Evolutionary conservation across 768 basidiomycete species (phyloP).

Genomic region (Termitomyces sp.): DNA sequence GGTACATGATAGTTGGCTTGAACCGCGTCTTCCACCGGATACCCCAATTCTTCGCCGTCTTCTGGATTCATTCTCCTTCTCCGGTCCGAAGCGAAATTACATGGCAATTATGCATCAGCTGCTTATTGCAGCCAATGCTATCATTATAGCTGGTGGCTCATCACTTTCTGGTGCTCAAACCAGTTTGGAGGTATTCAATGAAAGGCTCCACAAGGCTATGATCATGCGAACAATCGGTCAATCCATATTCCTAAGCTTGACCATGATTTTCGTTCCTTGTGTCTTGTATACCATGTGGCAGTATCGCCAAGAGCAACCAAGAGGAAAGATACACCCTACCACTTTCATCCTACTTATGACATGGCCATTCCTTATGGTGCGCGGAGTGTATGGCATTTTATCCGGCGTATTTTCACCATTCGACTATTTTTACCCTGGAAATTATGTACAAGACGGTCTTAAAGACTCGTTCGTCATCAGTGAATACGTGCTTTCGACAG

Average conservation of each 20-base stretch:
- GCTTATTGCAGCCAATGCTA: constrained; percentile 25
- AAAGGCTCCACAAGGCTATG: constrained; percentile 19
- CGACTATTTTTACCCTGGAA: constrained; percentile 20
- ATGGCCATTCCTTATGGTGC: constrained; percentile 28
- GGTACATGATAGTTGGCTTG: constrained; percentile 27
- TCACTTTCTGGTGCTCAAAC: constrained; percentile 22
- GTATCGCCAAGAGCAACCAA: constrained; percentile 13
- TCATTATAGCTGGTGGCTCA: constrained; percentile 29
- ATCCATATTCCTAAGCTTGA: constrained; percentile 27
- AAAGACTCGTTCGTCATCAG: constrained; percentile 19
- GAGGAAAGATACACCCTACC: constrained; percentile 21
- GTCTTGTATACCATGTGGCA: constrained; percentile 23
- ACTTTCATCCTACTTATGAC: constrained; percentile 21
- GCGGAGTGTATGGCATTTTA: constrained; percentile 28
- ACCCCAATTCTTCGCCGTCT: constrained; percentile 15
- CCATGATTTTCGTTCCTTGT: constrained; percentile 18
- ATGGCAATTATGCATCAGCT: constrained; percentile 27
- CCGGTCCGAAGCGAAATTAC: constrained; percentile 17
- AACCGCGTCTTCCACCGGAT: constrained; percentile 20
- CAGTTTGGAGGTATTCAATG: constrained; percentile 4
- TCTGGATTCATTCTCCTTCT: constrained; percentile 21
- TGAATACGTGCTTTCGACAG: constrained; percentile 22
- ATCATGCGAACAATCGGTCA: constrained; percentile 26
- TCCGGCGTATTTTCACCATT: constrained; percentile 19
- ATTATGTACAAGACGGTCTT: constrained; percentile 19